A percentile compares a stretch with the other conserved stretches of the same genome.
phyloP scores from a whole-genome alignment of 768 basidiomycete species.

The Boletellus ananas region DNA sequence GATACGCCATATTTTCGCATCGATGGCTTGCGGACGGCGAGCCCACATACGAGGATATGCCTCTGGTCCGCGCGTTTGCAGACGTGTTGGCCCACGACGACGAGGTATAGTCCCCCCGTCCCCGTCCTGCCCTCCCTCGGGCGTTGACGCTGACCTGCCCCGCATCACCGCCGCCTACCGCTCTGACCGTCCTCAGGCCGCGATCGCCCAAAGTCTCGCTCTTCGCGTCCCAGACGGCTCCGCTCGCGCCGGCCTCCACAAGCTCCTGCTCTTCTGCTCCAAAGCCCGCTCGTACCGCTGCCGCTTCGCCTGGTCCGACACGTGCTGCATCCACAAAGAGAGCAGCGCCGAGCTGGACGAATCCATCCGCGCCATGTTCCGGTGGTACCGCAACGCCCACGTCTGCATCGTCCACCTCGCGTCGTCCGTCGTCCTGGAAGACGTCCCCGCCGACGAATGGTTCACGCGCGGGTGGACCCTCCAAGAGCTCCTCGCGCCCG shows the following conservation, averaged over 20 bases:
- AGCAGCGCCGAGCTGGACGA: conserved; percentile 25
- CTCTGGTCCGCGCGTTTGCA: not conserved
- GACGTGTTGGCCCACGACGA: not conserved
- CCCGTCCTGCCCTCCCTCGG: not conserved
- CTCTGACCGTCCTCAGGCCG: not conserved
- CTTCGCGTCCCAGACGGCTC: not conserved
- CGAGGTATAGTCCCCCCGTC: not conserved
- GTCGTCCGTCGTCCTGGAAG: conserved; percentile 3
- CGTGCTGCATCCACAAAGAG: conserved; percentile 22
- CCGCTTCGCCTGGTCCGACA: conserved; percentile 21
- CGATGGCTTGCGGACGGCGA: conserved; percentile 11
- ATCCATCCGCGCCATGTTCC: conserved; percentile 25
- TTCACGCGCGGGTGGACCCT: conserved; percentile 17
- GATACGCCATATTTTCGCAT: conserved; percentile 17
- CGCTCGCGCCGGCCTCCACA: conserved; percentile 3
- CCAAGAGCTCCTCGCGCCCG: conserved; percentile 19
- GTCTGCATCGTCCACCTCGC: conserved; percentile 19
- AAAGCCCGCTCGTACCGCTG: conserved; percentile 7
- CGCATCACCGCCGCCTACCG: not conserved
- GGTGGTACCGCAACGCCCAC: conserved; percentile 21
- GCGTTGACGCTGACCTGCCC: too few species aligned
- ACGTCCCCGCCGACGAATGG: conserved; percentile 14
- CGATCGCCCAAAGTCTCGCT: not conserved
- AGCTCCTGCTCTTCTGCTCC: conserved; percentile 10
- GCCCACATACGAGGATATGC: conserved; percentile 9